Percentiles rank a stretch among this genome's conserved stretches.
Evolutionary conservation across 2,329 filamentous ascomycete species (phyloP).

Genomic region (Aspergillus fischeri): DNA sequence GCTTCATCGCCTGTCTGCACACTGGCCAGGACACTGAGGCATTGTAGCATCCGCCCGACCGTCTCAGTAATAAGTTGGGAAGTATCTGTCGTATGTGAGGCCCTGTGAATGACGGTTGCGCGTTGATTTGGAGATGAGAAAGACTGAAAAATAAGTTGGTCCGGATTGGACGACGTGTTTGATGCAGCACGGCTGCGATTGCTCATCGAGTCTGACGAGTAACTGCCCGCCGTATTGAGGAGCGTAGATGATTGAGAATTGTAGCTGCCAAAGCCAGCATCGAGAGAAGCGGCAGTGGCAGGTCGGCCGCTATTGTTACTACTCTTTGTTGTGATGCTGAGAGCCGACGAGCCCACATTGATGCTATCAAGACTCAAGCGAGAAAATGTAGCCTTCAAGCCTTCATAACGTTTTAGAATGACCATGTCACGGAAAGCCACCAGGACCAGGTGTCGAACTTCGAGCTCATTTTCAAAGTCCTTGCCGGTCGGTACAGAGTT

Average conservation of each 20-base stretch:
- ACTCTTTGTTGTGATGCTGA: slow-evolving; percentile 39
- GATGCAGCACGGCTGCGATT: slow-evolving; percentile 76
- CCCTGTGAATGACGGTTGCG: slow-evolving; percentile 31
- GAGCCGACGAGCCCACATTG: slow-evolving; percentile 47
- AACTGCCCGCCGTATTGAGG: slow-evolving; percentile 61
- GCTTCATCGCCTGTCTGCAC: slow-evolving; percentile 68
- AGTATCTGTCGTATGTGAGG: slow-evolving; percentile 34
- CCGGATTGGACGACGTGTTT: slow-evolving; percentile 64
- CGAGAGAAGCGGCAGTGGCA: slow-evolving; percentile 70
- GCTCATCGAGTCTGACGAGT: slow-evolving; percentile 49
- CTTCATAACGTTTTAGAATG: slow-evolving; percentile 83
- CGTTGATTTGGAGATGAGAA: slow-evolving; percentile 37
- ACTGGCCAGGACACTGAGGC: slow-evolving; percentile 81
- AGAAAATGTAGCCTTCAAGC: slow-evolving; percentile 84
- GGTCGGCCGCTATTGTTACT: slow-evolving; percentile 53
- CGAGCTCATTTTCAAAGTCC: slow-evolving; percentile 58
- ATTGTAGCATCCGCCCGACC: slow-evolving; percentile 92
- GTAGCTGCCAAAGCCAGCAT: slow-evolving; percentile 71
- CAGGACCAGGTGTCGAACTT: slow-evolving; percentile 84
- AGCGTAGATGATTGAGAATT: slow-evolving; percentile 76
- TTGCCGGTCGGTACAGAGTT: slow-evolving; percentile 59
- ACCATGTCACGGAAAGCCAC: slow-evolving; percentile 84
- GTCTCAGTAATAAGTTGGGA: slow-evolving; percentile 84
- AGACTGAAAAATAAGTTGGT: slow-evolving; percentile 42
- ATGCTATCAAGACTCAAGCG: slow-evolving; percentile 80